phyloP scores from a whole-genome alignment of 495 filamentous ascomycete genomes.

The Penicillium ucsense region DNA sequence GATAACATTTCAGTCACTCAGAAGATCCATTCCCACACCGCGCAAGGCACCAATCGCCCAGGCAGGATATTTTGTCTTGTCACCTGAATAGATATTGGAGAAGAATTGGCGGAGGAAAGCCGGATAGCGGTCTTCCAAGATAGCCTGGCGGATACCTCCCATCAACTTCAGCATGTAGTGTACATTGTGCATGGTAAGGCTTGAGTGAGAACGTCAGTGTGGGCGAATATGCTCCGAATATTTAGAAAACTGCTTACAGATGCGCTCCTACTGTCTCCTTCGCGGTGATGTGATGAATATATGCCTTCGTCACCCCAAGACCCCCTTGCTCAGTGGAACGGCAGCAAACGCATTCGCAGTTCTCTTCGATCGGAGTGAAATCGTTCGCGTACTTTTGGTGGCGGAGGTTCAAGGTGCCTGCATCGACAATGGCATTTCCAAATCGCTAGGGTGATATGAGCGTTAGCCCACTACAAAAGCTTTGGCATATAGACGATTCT shows the following conservation, averaged over 20 bases:
- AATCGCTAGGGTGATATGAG: slow-evolving; percentile 45
- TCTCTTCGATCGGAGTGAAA: slow-evolving; percentile 72
- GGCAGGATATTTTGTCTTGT: slow-evolving; percentile 55
- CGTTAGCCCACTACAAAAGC: background rate
- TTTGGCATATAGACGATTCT: background rate
- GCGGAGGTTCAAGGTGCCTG: slow-evolving; percentile 74
- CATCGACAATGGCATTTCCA: slow-evolving; percentile 79
- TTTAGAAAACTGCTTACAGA: slow-evolving; percentile 37
- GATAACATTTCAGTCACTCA: slow-evolving; percentile 24
- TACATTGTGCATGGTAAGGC: slow-evolving; percentile 91
- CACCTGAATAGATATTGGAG: slow-evolving; percentile 54
- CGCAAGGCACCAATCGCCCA: slow-evolving; percentile 83
- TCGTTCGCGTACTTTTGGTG: slow-evolving; percentile 66
- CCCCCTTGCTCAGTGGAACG: slow-evolving; percentile 56
- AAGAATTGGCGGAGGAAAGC: slow-evolving; percentile 74
- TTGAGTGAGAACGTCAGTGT: slow-evolving; percentile 14
- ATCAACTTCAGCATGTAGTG: slow-evolving; percentile 81
- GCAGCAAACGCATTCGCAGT: slow-evolving; percentile 74
- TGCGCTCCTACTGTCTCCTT: slow-evolving; percentile 97
- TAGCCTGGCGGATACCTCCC: slow-evolving; percentile 61
- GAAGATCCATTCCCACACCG: slow-evolving; percentile 77
- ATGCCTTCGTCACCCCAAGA: slow-evolving; percentile 78
- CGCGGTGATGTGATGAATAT: slow-evolving; percentile 78
- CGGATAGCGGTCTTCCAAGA: slow-evolving; percentile 75
- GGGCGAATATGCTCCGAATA: background rate